Conservation (phyloP, 148 eudicot species). For the Pharnaceum exiguum region DNA sequence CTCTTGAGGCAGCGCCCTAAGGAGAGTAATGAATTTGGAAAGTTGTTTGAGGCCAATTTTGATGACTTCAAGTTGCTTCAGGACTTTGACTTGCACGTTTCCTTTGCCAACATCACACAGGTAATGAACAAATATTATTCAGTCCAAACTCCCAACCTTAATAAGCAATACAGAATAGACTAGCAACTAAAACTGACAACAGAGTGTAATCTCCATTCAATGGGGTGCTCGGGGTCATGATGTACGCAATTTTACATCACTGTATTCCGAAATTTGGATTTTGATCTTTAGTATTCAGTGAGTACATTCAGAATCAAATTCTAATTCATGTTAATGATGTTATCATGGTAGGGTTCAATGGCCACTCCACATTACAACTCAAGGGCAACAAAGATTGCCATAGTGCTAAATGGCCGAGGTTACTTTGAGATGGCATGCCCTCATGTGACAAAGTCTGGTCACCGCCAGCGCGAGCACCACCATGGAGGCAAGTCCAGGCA, state of each 20-base stretch:
- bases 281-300: no score
- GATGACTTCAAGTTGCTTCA: slow-evolving; percentile 34
- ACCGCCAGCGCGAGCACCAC: neutral
- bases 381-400: slow-evolving; percentile 51
- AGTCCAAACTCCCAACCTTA: no score
- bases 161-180: no score
- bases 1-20: slow-evolving; percentile 41
- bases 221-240: no score
- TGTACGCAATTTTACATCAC: no score
- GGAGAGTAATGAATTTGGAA: slow-evolving; percentile 50
- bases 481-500: slow-evolving; percentile 9
- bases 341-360: slow-evolving; percentile 48
- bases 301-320: no score
- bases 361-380: slow-evolving; percentile 53
- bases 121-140: no score
- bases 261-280: no score
- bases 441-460: slow-evolving; percentile 33
- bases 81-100: slow-evolving; percentile 39
- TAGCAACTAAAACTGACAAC: neutral
- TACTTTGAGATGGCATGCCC: slow-evolving; percentile 84
- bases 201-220: no score
- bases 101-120: slow-evolving; percentile 63
- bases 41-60: slow-evolving; percentile 35
- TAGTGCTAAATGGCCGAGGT: slow-evolving; percentile 56
- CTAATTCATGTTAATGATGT: neutral